Base-by-base conservation (phyloP, 108 stramenopile genomes). In the Cyclostephanos tholiformis region DNA sequence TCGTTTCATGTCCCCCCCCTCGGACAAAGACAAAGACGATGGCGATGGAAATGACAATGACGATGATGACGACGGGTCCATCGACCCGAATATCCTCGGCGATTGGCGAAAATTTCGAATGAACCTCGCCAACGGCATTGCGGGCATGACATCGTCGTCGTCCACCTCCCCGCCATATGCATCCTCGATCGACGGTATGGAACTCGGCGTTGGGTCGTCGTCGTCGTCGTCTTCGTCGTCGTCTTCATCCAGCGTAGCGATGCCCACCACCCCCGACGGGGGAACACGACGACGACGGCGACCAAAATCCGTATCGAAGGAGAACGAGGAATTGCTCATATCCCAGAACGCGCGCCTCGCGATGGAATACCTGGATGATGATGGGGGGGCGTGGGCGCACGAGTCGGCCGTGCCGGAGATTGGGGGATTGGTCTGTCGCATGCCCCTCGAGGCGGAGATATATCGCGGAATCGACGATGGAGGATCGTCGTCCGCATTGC, bases 381-480 rank as follows among this genome's bases (percentile, higher is more conserved):
- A 10, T 7, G 41, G 58, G 5, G 88, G 85, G 20, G 82, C 84
- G 36, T 93, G 92, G 92, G 92, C 92, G 0, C 89, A 93, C 66
- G 80, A 82, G 63, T 83, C 80, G 12, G 64, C 92, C 6, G 63
- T 71, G 79, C 88, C 93, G 23, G 91, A 95, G 78, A 84, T 92
- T 4, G 91, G 94, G 23, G 94, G 94, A 16, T 64, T 95, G 46
- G 74, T 95, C 20, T 74, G 85, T 19, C 89, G 94, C 5, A 78
- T 95, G 82, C 94, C 94, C 14, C 79, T 95, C 23, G 91, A 92
- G 67, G 82, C 78, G 22, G 91, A 92, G 84, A 62, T 95, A 35
- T 89, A 79, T 55, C 84, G 87, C 26, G 85, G 44, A 4, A 46
- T 46, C 44, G 44, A 12, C 41, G 41, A 7, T 7, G 41, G 82